Evolutionary conservation across 177 flowering plant species (phyloP).

Genomic region (Vitis hybrid): DNA sequence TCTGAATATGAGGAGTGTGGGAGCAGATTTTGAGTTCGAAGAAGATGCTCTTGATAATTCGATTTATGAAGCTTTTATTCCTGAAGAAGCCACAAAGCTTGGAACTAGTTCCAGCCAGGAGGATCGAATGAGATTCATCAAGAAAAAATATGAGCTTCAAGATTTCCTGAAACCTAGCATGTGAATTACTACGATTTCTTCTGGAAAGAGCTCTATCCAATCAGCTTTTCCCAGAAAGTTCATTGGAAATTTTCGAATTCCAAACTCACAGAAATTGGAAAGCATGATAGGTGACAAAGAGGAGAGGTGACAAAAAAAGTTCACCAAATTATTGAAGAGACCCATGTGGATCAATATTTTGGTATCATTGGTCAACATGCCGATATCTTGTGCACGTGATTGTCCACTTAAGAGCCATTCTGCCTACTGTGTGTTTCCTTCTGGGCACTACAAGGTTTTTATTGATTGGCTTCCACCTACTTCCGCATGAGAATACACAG

Average conservation of each 20-base stretch:
- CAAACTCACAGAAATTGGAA: constrained; percentile 52
- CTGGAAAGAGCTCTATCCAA: constrained; percentile 45
- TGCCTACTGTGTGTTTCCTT: constrained; percentile 71
- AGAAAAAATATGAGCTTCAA: constrained; percentile 92
- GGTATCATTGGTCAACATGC: constrained; percentile 62
- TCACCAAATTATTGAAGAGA: constrained; percentile 32
- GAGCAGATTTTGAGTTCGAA: constrained; percentile 61
- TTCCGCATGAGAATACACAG: constrained; percentile 67
- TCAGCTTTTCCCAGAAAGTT: constrained; percentile 60
- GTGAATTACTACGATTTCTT: constrained; percentile 57
- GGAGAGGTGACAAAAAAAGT: too few relatives aligned
- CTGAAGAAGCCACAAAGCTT: constrained; percentile 71
- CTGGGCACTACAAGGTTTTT: constrained; percentile 61
- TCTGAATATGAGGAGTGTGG: too few relatives aligned
- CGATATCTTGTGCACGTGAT: constrained; percentile 68
- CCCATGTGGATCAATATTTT: constrained; percentile 82
- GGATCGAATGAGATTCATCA: constrained; percentile 67
- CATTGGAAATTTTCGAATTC: constrained; percentile 48
- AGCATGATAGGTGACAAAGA: background rate
- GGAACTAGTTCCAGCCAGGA: constrained; percentile 71
- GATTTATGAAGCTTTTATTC: constrained; percentile 88
- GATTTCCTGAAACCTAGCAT: constrained; percentile 92
- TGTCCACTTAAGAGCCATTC: constrained; percentile 62
- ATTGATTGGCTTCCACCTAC: constrained; percentile 78
- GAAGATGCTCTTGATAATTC: constrained; percentile 91